These are phyloP conservation scores for Podila verticillata DNA, from an alignment of 192 early-diverging fungal genomes.

Conservation along the genomic window DNA sequence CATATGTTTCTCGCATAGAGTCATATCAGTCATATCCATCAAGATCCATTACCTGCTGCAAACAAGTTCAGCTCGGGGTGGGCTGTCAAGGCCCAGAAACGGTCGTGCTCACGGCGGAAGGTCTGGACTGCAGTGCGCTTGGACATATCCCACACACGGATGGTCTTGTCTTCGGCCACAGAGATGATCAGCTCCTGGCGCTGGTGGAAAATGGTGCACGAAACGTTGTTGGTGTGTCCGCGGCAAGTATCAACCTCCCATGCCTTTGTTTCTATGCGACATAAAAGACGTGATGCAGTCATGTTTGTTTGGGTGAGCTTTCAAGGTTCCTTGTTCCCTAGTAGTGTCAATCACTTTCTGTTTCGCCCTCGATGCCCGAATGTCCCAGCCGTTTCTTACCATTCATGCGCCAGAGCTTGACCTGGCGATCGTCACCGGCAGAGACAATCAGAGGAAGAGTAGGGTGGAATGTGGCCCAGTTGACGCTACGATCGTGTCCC, in stretches of 20 bases:
- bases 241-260: slow-evolving; percentile 99
- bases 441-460: slow-evolving; percentile 96
- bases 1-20: not conserved
- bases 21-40: too few relatives aligned
- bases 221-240: slow-evolving; percentile 99
- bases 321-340: too few relatives aligned
- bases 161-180: slow-evolving; percentile 96
- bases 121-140: slow-evolving; percentile 95
- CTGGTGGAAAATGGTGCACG: slow-evolving; percentile 93
- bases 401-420: slow-evolving; percentile 99
- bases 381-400: slow-evolving; percentile 55
- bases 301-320: not conserved
- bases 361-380: too few relatives aligned
- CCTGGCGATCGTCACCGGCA: slow-evolving; percentile 95
- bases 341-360: too few relatives aligned
- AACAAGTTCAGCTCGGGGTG: slow-evolving; percentile 99
- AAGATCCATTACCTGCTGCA: slow-evolving; percentile 79
- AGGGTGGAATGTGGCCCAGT: slow-evolving; percentile 98
- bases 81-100: slow-evolving; percentile 92
- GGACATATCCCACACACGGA: slow-evolving; percentile 98
- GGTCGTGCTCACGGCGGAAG: slow-evolving; percentile 96
- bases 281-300: not conserved
- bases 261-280: slow-evolving; percentile 84
- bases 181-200: slow-evolving; percentile 95
- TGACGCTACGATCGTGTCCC: slow-evolving; percentile 96